Conservation (phyloP, 192 early-diverging fungal species). For the Phlyctochytrium arcticum region DNA sequence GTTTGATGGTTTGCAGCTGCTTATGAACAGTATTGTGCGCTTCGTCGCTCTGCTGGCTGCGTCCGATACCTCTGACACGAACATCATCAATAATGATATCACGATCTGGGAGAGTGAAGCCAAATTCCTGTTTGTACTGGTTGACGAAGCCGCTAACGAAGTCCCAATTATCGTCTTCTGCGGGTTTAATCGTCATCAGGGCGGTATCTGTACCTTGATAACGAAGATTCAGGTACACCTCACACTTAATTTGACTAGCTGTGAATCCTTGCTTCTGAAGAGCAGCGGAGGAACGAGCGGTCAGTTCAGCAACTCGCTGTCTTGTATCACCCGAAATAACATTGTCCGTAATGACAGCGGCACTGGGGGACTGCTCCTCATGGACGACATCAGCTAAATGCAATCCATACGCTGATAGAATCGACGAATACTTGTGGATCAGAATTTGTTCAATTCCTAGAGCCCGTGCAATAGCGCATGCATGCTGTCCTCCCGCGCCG, state of each 20-base stretch:
- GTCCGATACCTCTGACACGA: conserved; percentile 82
- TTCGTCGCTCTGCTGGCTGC: conserved; percentile 14
- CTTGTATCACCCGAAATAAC: conserved; percentile 43
- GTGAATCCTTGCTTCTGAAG: conserved; percentile 72
- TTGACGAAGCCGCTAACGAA: conserved; percentile 65
- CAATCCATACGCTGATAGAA: conserved; percentile 92
- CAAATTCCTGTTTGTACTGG: conserved; percentile 89
- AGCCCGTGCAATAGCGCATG: conserved; percentile 84
- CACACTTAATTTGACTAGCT: conserved; percentile 43
- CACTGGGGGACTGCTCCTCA: conserved; percentile 77
- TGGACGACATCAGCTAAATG: conserved; percentile 87
- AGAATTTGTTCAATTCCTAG: conserved; percentile 83
- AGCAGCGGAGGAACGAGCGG: conserved; percentile 38
- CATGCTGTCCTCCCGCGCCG: conserved; percentile 94
- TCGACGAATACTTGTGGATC: conserved; percentile 83
- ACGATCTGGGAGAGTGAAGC: conserved; percentile 82
- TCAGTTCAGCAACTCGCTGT: conserved; percentile 50
- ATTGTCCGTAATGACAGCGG: not conserved
- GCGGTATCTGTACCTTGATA: conserved; percentile 92
- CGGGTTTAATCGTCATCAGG: conserved; percentile 80
- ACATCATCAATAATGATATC: conserved; percentile 86
- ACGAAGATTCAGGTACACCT: conserved; percentile 82
- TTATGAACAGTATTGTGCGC: conserved; percentile 39
- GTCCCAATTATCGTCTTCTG: conserved; percentile 51
- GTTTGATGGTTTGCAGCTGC: conserved; percentile 38